phyloP scores from a whole-genome alignment of 805 yeast genomes.

The Wickerhamomyces tratensis region DNA sequence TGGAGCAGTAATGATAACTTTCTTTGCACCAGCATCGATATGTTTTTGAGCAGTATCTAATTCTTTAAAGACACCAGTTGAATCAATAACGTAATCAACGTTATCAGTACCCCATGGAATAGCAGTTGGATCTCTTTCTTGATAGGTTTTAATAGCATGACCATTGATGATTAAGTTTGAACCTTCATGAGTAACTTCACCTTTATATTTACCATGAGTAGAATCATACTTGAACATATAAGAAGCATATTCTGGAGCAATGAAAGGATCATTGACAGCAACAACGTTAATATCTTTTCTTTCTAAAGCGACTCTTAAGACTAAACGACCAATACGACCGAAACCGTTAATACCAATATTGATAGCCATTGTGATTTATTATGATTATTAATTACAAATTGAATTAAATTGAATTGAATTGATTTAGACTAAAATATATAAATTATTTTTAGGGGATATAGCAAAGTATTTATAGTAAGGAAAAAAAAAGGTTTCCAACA shows the following conservation, averaged over 20 bases:
- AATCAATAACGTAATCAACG: slow-evolving; percentile 83
- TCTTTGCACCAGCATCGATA: slow-evolving; percentile 87
- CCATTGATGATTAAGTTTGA: slow-evolving; percentile 61
- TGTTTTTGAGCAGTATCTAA: slow-evolving; percentile 75
- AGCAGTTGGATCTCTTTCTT: slow-evolving; percentile 76
- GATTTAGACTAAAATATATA: no score
- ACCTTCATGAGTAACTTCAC: slow-evolving; percentile 55
- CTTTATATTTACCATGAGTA: slow-evolving; percentile 80
- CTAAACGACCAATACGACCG: slow-evolving; percentile 92
- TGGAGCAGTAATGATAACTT: slow-evolving; percentile 92
- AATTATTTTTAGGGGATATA: no score
- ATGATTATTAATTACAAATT: no score
- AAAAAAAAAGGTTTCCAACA: no score
- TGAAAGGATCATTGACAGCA: slow-evolving; percentile 89
- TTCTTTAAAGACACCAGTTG: slow-evolving; percentile 91
- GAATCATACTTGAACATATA: slow-evolving; percentile 95
- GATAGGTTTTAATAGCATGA: slow-evolving; percentile 53
- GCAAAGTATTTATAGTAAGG: no score
- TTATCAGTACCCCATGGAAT: slow-evolving; percentile 84
- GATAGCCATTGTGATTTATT: not conserved
- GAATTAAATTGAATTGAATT: no score
- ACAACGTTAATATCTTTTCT: slow-evolving; percentile 74
- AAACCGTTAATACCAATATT: slow-evolving; percentile 81
- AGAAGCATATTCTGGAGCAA: slow-evolving; percentile 83
- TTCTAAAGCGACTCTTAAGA: slow-evolving; percentile 67